Percentiles rank a stretch among this genome's conserved stretches.
phyloP scores from a whole-genome alignment of 345 rosid species.

The Aquilaria yunnanensis region DNA sequence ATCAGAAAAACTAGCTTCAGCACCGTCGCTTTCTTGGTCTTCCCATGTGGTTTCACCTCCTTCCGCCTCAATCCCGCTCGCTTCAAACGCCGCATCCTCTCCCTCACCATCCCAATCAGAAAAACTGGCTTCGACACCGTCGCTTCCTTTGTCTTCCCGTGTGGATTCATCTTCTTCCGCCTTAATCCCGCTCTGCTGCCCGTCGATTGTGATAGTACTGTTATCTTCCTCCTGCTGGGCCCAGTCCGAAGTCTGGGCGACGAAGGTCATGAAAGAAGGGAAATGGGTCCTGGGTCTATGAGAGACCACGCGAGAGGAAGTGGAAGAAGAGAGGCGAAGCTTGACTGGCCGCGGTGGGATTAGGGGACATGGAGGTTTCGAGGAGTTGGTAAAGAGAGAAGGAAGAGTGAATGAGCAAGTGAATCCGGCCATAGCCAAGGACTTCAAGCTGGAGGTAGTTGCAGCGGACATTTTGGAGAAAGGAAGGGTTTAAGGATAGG shows the following conservation, averaged over 20 bases:
- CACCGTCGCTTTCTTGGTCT: constrained; percentile 19
- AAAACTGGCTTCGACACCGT: constrained; percentile 18
- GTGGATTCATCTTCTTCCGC: constrained; percentile 19
- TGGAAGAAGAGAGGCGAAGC: constrained; percentile 26
- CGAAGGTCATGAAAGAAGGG: constrained; percentile 33
- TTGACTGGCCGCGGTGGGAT: constrained; percentile 22
- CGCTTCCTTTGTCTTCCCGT: constrained; percentile 24
- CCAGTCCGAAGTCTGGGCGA: constrained; percentile 59
- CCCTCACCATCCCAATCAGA: constrained; percentile 33
- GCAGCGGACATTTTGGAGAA: constrained; percentile 33
- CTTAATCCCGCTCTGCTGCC: constrained; percentile 15
- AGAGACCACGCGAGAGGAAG: constrained; percentile 18
- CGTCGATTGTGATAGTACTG: constrained; percentile 21
- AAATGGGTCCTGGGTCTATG: constrained; percentile 31
- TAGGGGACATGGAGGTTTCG: constrained; percentile 27
- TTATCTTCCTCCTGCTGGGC: constrained; percentile 24
- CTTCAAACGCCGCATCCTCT: constrained; percentile 16
- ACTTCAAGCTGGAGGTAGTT: constrained; percentile 35
- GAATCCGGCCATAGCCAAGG: constrained; percentile 48
- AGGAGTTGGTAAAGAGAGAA: constrained; percentile 26
- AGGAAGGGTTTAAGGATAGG: constrained; percentile 18
- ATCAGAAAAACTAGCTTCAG: constrained; percentile 22
- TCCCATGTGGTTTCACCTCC: constrained; percentile 24
- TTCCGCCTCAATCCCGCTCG: constrained; percentile 14
- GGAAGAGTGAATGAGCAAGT: constrained; percentile 35